These are phyloP conservation scores for Moesziomyces antarcticus DNA, from an alignment of 1,284 basidiomycete species.

Conservation along the genomic window DNA sequence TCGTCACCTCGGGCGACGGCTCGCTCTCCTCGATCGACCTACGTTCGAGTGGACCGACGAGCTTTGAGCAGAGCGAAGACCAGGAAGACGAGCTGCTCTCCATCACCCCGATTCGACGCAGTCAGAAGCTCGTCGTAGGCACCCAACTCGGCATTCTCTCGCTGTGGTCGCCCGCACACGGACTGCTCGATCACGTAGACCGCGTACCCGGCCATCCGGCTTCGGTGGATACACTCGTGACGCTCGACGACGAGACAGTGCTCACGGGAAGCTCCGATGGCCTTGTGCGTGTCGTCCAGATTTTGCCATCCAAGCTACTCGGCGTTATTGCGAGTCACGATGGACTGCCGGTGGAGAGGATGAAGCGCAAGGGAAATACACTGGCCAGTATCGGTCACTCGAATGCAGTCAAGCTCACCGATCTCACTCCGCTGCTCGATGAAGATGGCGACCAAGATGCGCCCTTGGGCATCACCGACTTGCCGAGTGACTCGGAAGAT, in stretches of 20 bases:
- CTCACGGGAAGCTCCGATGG: conserved; percentile 94
- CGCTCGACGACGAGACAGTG: conserved; percentile 76
- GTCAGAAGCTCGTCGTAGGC: conserved; percentile 84
- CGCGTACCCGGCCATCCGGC: conserved; percentile 85
- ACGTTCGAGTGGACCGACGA: conserved; percentile 68
- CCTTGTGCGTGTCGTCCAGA: conserved; percentile 85
- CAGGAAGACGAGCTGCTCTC: conserved; percentile 95
- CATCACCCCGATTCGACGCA: conserved; percentile 82
- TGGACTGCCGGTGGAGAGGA: conserved; percentile 83
- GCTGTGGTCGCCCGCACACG: conserved; percentile 85
- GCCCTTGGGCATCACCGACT: conserved; percentile 18
- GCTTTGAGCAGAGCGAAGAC: conserved; percentile 84
- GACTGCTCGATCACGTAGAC: conserved; percentile 92
- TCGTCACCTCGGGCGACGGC: conserved; percentile 79
- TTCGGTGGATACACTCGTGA: conserved; percentile 74
- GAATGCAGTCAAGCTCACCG: conserved; percentile 84
- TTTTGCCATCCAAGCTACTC: conserved; percentile 87
- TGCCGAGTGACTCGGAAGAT: conserved; percentile 12
- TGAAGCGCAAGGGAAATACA: conserved; percentile 79
- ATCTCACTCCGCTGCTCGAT: conserved; percentile 76
- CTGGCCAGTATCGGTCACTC: conserved; percentile 94
- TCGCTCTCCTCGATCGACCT: conserved; percentile 86
- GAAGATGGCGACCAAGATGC: conserved; percentile 51
- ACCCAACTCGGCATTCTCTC: conserved; percentile 91
- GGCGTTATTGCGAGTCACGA: conserved; percentile 91